These are phyloP conservation scores for Solanum chilense DNA, from an alignment of 257 asterid species.

Conservation along the genomic window DNA sequence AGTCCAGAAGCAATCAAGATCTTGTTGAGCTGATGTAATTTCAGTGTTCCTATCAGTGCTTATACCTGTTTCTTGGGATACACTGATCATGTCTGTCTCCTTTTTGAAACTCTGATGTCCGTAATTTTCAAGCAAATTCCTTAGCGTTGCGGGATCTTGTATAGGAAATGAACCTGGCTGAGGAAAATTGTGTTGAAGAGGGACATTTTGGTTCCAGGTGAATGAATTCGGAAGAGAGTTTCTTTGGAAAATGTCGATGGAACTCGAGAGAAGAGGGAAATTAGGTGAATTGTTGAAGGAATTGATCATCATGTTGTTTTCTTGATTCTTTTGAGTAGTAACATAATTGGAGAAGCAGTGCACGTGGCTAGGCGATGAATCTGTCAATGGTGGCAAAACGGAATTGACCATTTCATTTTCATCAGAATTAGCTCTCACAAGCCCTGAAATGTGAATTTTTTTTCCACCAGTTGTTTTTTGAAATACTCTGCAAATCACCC, in stretches of 20 bases:
- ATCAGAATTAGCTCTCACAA: constrained; percentile 18
- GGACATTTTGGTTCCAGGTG: constrained; percentile 29
- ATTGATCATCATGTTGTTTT: constrained; percentile 9
- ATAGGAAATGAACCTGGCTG: constrained; percentile 9
- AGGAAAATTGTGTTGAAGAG: constrained; percentile 21
- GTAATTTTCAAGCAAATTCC: constrained; percentile 25
- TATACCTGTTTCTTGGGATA: constrained; percentile 46
- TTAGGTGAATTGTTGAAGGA: constrained; percentile 14
- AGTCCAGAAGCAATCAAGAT: constrained; percentile 53
- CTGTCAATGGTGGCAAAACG: constrained; percentile 51
- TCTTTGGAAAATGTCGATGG: constrained; percentile 16
- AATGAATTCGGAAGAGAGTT: constrained; percentile 1
- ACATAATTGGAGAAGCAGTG: constrained; percentile 81
- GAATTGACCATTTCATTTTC: constrained; percentile 12
- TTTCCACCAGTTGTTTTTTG: constrained; percentile 76
- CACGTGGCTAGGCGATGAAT: constrained; percentile 48
- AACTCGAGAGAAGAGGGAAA: constrained; percentile 5
- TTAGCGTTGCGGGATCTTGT: constrained; percentile 19
- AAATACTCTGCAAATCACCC: constrained; percentile 90
- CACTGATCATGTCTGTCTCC: constrained; percentile 17
- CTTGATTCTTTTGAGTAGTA: constrained; percentile 18
- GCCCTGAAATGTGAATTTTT: constrained; percentile 64
- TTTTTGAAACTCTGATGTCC: constrained; percentile 30
- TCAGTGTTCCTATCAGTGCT: constrained; percentile 36
- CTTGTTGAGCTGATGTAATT: constrained; percentile 30